Evolutionary conservation across 495 filamentous ascomycete genomes (phyloP).

Genomic region (Penicillium argentinense): DNA sequence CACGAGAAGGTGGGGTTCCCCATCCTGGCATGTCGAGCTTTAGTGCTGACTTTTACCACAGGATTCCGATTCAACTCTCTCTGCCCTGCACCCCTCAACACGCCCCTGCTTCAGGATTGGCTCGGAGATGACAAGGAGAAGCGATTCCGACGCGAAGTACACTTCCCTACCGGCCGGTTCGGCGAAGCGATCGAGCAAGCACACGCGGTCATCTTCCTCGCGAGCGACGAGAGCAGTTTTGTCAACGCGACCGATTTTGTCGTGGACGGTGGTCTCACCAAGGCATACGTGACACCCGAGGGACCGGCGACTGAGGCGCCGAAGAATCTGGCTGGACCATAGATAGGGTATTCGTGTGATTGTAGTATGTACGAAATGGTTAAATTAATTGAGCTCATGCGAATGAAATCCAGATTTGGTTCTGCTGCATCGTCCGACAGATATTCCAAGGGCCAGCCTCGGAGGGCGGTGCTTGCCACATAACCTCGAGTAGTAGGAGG

Average conservation of each 20-base stretch:
- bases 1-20: conserved; percentile 62
- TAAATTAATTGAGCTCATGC: conserved; percentile 30
- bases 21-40: no score
- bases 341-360: background rate
- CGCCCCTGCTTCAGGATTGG: conserved; percentile 92
- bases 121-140: conserved; percentile 86
- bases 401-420: conserved; percentile 45
- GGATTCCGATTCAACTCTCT: conserved; percentile 82
- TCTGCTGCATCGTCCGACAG: conserved; percentile 37
- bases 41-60: background rate
- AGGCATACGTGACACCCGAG: conserved; percentile 87
- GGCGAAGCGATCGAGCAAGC: conserved; percentile 96
- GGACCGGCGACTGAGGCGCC: conserved; percentile 70
- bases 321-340: conserved; percentile 50
- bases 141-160: conserved; percentile 82
- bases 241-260: conserved; percentile 92
- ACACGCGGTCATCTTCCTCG: conserved; percentile 91
- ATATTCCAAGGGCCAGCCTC: conserved; percentile 41
- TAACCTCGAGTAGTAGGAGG: conserved; percentile 32
- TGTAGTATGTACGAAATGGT: no score
- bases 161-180: conserved; percentile 91
- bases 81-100: conserved; percentile 93
- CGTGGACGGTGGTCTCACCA: conserved; percentile 94
- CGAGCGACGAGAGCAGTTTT: conserved; percentile 92
- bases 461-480: conserved; percentile 30